Percentiles rank a stretch among this genome's conserved stretches.
Conservation (phyloP, 2,329 filamentous ascomycete genomes). For the Botrytis aclada region DNA sequence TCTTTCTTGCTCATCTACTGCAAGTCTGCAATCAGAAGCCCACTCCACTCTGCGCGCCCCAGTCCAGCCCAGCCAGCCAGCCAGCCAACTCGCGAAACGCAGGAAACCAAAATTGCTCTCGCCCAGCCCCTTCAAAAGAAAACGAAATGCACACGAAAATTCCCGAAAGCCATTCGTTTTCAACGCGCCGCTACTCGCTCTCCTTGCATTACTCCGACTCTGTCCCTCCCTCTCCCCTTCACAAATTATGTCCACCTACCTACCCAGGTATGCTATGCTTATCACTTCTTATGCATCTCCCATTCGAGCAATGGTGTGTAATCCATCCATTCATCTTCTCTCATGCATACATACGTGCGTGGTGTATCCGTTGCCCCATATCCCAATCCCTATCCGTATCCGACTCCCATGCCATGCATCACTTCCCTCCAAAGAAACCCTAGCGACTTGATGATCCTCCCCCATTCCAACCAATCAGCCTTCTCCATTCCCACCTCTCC, state of each 20-base stretch:
- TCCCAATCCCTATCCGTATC: not conserved
- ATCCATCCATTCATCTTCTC: not conserved
- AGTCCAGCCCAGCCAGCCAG: conserved; percentile 4
- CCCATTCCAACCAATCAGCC: not conserved
- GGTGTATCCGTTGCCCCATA: not conserved
- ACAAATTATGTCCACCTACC: not conserved
- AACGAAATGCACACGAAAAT: not conserved
- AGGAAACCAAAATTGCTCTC: not conserved
- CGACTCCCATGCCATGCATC: not conserved
- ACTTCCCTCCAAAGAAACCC: not conserved
- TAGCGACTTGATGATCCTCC: not conserved
- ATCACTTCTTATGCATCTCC: not conserved
- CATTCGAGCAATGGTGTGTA: not conserved
- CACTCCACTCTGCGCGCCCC: not conserved
- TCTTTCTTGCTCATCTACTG: not conserved
- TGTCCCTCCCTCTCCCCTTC: not conserved
- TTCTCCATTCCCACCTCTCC: not conserved
- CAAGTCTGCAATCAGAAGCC: not conserved
- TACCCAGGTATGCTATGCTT: not conserved
- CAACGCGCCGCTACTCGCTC: not conserved
- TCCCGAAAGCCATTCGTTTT: not conserved
- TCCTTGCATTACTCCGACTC: not conserved
- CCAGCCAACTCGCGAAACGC: conserved; percentile 1
- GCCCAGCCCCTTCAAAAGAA: not conserved
- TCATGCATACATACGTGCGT: not conserved